Evolutionary conservation across 306 rosid species (phyloP).

Genomic region (Inga oerstediana): DNA sequence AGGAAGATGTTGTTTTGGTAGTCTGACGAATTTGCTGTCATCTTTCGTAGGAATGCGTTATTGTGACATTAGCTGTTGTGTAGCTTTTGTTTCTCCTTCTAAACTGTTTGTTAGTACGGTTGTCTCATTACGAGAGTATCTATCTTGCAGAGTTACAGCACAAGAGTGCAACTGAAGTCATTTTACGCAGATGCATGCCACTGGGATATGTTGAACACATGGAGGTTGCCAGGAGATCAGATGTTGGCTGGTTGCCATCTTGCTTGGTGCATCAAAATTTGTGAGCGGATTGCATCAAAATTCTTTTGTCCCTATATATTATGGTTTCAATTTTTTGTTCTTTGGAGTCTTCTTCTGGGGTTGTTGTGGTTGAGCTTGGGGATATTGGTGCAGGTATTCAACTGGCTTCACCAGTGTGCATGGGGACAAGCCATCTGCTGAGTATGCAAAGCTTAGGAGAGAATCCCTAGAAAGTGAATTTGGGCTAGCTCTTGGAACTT

Average conservation of each 20-base stretch:
- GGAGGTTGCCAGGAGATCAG: constrained; percentile 40
- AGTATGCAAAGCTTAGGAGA: constrained; percentile 89
- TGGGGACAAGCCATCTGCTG: constrained; percentile 87
- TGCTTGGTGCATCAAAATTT: constrained; percentile 54
- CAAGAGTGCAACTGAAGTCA: constrained; percentile 35
- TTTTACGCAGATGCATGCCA: constrained; percentile 49
- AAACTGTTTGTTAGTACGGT: neutral
- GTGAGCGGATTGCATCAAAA: constrained; percentile 51
- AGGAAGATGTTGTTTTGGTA: neutral
- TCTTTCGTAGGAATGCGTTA: neutral
- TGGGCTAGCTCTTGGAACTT: constrained; percentile 73
- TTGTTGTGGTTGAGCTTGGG: constrained; percentile 17
- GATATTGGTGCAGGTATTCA: constrained; percentile 64
- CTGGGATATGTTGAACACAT: constrained; percentile 44
- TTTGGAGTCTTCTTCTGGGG: constrained; percentile 17
- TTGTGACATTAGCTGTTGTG: neutral
- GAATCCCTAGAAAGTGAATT: constrained; percentile 79
- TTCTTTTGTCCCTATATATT: neutral
- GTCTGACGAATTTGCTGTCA: neutral
- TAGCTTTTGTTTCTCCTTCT: constrained; percentile 9
- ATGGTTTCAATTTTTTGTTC: neutral
- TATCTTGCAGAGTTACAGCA: constrained; percentile 52
- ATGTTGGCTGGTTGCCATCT: constrained; percentile 34
- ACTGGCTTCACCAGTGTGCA: constrained; percentile 89
- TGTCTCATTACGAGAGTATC: constrained; percentile 8